A percentile compares a stretch with the other conserved stretches of the same genome.
These are phyloP conservation scores for Aspergillus uvarum DNA, from an alignment of 2,329 filamentous ascomycete species.

Conservation along the genomic window DNA sequence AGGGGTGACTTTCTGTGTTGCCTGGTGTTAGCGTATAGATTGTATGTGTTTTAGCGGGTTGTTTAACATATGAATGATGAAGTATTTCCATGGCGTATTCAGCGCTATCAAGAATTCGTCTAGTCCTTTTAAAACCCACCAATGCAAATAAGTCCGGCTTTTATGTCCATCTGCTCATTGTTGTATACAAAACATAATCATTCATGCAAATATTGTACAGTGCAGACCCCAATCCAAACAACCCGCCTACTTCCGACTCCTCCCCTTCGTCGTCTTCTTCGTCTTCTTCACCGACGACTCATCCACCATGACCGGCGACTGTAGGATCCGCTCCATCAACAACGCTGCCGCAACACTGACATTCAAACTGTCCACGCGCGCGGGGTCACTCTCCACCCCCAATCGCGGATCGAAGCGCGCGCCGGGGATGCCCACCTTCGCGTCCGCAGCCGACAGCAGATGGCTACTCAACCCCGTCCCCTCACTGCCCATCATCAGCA, in stretches of 20 bases:
- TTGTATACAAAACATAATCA: too few species aligned
- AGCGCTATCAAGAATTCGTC: too few species aligned
- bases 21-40: neutral
- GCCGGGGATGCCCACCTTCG: conserved; percentile 62
- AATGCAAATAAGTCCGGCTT: too few species aligned
- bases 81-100: too few species aligned
- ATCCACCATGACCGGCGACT: conserved; percentile 31
- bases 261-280: neutral
- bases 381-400: conserved; percentile 35
- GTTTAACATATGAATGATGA: too few species aligned
- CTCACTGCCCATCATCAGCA: conserved; percentile 82
- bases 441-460: conserved; percentile 66
- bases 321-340: conserved; percentile 51
- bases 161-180: too few species aligned
- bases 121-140: too few species aligned
- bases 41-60: too few species aligned
- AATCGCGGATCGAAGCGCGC: conserved; percentile 45
- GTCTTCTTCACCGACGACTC: conserved; percentile 19
- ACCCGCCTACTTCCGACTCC: neutral
- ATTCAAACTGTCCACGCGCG: conserved; percentile 83
- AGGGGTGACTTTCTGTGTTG: neutral
- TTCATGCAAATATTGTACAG: too few species aligned
- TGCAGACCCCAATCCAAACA: too few species aligned
- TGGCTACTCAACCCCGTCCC: conserved; percentile 68
- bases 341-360: conserved; percentile 85